Percentiles rank a stretch among this genome's conserved stretches.
Conservation (phyloP, 805 yeast genomes). For the Candida andamanensis region DNA sequence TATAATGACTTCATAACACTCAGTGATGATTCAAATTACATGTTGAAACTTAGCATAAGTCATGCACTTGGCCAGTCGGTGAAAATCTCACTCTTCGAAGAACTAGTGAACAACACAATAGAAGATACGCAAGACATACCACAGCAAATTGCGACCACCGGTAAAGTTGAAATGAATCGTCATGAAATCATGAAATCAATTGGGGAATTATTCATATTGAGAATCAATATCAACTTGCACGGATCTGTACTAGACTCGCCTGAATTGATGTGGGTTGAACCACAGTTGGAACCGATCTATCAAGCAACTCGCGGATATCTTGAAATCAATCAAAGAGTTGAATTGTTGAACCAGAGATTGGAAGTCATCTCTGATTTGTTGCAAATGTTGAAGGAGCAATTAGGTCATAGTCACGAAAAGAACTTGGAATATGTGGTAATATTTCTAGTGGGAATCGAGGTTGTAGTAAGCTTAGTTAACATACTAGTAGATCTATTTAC, state of each 20-base stretch:
- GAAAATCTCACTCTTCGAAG: slow-evolving; percentile 92
- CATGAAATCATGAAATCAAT: slow-evolving; percentile 96
- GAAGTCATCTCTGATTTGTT: slow-evolving; percentile 91
- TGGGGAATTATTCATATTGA: slow-evolving; percentile 87
- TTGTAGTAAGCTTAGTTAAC: slow-evolving; percentile 79
- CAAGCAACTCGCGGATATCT: slow-evolving; percentile 95
- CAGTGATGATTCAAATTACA: slow-evolving; percentile 83
- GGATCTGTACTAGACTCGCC: slow-evolving; percentile 93
- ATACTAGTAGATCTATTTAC: slow-evolving; percentile 56
- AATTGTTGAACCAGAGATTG: slow-evolving; percentile 80
- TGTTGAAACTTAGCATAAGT: slow-evolving; percentile 88
- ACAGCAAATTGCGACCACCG: slow-evolving; percentile 88
- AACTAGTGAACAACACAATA: slow-evolving; percentile 91
- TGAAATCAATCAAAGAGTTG: slow-evolving; percentile 92
- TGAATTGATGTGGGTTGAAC: slow-evolving; percentile 98
- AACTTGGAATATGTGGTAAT: slow-evolving; percentile 88
- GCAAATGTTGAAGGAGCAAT: slow-evolving; percentile 94
- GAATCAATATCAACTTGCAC: slow-evolving; percentile 77
- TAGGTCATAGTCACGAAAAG: slow-evolving; percentile 91
- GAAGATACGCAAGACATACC: slow-evolving; percentile 98
- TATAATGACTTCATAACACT: slow-evolving; percentile 93
- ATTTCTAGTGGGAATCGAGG: slow-evolving; percentile 86
- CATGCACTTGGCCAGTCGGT: slow-evolving; percentile 96
- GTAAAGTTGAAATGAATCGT: slow-evolving; percentile 90
- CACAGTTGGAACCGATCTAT: slow-evolving; percentile 94